Percentiles rank a stretch among this genome's conserved stretches.
phyloP scores from a whole-genome alignment of 1,284 basidiomycete genomes.

The Ganoderma multipileum region DNA sequence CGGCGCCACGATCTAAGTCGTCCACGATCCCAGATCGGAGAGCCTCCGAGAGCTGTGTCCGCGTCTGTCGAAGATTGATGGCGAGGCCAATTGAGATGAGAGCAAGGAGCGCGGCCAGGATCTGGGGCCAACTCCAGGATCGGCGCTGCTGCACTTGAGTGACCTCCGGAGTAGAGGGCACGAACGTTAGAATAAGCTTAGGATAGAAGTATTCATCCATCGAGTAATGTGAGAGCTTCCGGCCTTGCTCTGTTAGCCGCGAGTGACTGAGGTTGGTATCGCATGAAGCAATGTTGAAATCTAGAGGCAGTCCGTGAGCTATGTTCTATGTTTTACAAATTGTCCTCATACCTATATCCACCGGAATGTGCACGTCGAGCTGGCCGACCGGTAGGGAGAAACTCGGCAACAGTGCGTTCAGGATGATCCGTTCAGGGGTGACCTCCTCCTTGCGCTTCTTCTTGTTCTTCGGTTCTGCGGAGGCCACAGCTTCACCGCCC shows the following conservation, averaged over 20 bases:
- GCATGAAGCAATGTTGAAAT: conserved; percentile 47
- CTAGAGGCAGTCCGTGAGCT: conserved; percentile 37
- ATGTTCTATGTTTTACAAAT: not conserved
- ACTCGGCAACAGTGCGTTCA: conserved; percentile 67
- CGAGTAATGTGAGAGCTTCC: conserved; percentile 59
- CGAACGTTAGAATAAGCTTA: conserved; percentile 41
- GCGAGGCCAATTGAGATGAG: conserved; percentile 19
- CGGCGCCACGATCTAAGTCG: conserved; percentile 10
- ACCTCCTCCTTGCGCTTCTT: conserved; percentile 39
- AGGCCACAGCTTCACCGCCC: conserved; percentile 27
- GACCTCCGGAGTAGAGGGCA: conserved; percentile 8
- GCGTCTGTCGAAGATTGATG: conserved; percentile 26
- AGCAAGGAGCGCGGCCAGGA: conserved; percentile 17
- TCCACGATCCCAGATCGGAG: conserved; percentile 17
- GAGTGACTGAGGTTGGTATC: conserved; percentile 58
- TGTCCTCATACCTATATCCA: conserved; percentile 53
- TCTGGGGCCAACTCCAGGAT: conserved; percentile 17
- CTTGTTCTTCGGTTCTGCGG: conserved; percentile 28
- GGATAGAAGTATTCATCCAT: conserved; percentile 65
- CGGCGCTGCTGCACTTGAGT: not conserved
- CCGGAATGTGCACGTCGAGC: conserved; percentile 66
- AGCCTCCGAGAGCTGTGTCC: conserved; percentile 17
- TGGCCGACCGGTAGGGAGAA: conserved; percentile 71
- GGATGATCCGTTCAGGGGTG: conserved; percentile 36
- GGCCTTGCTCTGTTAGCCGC: conserved; percentile 41